A percentile compares a stretch with the other conserved stretches of the same genome.
phyloP scores from a whole-genome alignment of 169 alveolate genomes.

The Eimeria praecox region DNA sequence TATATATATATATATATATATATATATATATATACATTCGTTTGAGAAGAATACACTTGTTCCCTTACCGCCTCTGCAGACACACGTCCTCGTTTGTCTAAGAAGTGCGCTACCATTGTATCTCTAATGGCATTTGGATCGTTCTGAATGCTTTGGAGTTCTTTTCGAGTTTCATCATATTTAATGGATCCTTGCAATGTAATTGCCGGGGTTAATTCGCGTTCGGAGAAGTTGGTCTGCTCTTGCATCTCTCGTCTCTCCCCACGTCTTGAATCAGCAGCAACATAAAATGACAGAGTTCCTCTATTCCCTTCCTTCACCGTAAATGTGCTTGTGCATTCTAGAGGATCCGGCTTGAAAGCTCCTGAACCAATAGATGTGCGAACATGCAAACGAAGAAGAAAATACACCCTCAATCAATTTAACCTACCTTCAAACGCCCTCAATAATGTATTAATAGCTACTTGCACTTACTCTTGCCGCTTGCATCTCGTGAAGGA shows the following conservation, averaged over 20 bases:
- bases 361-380: neutral
- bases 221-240: neutral
- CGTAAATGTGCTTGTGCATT: conserved; percentile 8
- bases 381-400: neutral
- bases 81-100: conserved; percentile 36
- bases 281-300: neutral
- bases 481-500: neutral
- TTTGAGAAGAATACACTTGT: neutral
- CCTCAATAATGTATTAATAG: neutral
- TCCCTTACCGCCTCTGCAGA: conserved; percentile 67
- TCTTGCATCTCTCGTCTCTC: neutral
- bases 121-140: conserved; percentile 76
- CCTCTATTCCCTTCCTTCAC: conserved; percentile 8
- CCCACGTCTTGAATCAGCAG: neutral
- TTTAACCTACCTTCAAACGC: neutral
- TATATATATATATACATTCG: too few species aligned
- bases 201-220: conserved; percentile 17
- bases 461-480: neutral
- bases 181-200: conserved; percentile 16
- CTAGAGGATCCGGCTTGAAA: conserved; percentile 36
- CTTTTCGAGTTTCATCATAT: conserved; percentile 54
- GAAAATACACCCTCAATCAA: neutral
- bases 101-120: conserved; percentile 36
- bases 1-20: too few species aligned
- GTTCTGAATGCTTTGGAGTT: conserved; percentile 65